Conservation (phyloP, 2,329 filamentous ascomycete genomes). For the Dactylellina drechsleri region DNA sequence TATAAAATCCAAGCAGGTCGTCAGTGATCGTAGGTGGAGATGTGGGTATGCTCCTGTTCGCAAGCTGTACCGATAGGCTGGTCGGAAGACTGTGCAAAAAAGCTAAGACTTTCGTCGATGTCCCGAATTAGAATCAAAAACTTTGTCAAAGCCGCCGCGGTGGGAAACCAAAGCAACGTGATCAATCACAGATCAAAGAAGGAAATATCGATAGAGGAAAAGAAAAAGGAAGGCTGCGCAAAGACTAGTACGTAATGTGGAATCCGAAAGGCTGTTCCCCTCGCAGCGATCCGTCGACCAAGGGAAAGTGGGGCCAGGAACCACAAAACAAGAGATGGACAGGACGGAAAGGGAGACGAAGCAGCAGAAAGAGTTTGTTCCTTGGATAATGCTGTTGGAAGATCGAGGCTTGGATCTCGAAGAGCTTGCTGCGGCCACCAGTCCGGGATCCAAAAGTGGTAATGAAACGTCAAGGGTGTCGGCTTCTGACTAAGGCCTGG, state of each 20-base stretch:
- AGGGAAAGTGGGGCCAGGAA: conserved; percentile 1
- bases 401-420: conserved; percentile 52
- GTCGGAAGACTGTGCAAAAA: conserved; percentile 5
- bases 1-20: too few relatives aligned
- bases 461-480: conserved; percentile 52
- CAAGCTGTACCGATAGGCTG: conserved; percentile 42
- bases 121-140: conserved; percentile 50
- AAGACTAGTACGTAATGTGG: conserved; percentile 29
- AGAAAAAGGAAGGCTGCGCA: conserved; percentile 46
- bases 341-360: conserved; percentile 2
- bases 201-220: background rate
- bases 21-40: background rate
- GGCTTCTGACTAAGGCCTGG: conserved; percentile 46
- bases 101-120: conserved; percentile 8
- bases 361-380: conserved; percentile 1
- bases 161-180: conserved; percentile 23
- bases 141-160: too few relatives aligned
- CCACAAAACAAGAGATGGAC: conserved; percentile 5
- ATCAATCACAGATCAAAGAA: conserved; percentile 14
- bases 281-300: conserved; percentile 22
- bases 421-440: conserved; percentile 39
- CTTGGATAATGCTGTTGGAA: conserved; percentile 28
- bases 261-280: conserved; percentile 15
- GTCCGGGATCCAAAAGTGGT: conserved; percentile 49
- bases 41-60: conserved; percentile 13